Evolutionary conservation across 2,329 filamentous ascomycete genomes (phyloP).

Genomic region (Hymenoscyphus salicellus): DNA sequence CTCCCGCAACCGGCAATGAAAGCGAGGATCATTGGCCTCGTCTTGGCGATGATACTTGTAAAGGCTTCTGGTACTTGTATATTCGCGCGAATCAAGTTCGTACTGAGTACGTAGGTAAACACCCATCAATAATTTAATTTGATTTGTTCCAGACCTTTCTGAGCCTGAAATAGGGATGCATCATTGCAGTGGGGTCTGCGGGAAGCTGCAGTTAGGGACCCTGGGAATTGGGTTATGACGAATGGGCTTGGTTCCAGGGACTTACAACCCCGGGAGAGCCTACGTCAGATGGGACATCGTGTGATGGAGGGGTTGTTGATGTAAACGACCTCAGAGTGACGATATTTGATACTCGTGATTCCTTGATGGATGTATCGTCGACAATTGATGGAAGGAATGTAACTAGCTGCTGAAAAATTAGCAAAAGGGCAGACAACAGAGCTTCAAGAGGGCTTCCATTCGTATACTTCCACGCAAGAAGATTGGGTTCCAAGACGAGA

Average conservation of each 20-base stretch:
- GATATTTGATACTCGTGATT: neutral
- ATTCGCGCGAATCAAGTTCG: neutral
- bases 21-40: neutral
- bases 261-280: neutral
- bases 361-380: neutral
- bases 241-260: neutral
- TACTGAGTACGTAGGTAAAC: too few species aligned
- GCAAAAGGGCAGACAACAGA: neutral
- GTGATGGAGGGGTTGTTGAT: neutral
- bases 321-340: neutral
- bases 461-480: neutral
- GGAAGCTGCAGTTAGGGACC: neutral
- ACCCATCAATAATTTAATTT: too few species aligned
- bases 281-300: neutral
- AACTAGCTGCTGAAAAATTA: neutral
- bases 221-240: neutral
- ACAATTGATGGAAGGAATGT: neutral
- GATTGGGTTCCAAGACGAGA: neutral
- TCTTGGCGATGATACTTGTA: neutral
- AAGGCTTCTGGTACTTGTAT: neutral
- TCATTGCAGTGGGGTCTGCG: neutral
- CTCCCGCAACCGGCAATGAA: neutral
- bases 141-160: neutral
- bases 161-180: neutral
- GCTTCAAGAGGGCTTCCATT: neutral